Base-by-base conservation (phyloP, 1,139 yeast genomes). In the Geotrichum australiense region DNA sequence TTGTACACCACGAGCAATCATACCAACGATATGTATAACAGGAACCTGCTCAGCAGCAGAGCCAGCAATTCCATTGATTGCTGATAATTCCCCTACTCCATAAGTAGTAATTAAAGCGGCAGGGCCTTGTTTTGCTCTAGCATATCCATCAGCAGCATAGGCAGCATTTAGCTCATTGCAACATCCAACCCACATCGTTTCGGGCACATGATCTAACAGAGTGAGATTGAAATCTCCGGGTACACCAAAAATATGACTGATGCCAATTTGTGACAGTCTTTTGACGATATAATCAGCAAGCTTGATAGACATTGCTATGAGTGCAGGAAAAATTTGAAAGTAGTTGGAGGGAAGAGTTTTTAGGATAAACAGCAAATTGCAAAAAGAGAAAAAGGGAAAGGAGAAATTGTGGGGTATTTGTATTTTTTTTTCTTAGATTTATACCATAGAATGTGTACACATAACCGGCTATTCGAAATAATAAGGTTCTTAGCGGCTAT, bases 61-160 rank as follows among this genome's bases (percentile, higher is more conserved):
- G 49, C 94, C 94, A 37, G 89, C 76, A 48, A 83, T 70, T 40
- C 94, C 96, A 63, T 85, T 86, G 50, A 85, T 62, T 11, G 94
- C 94, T 43, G 85, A 77, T 47, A 85, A 71, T 63, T 85, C 95
- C 46, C 95, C 95, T 38, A 86, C 95, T 43, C 94, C 95, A 62
- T 70, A 82, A 14, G 85, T 78, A 30, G 85, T 75, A 45, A 65
- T 55, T 34, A 65, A 46, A 10, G 60, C 69, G 22, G 65, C 68
- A 2, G 68, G 68, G 12, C 49, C 64, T 25, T 58, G 56, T 27
- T 71, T 63, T 35, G 69, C 70, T 49, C 83, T 73, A 15, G 84
- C 76, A 56, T 80, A 83, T 16, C 89, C 93, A 53, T 83, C 93
- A 23, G 83, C 86, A 19, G 87, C 82, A 55, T 83, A 83, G 18